A percentile compares a stretch with the other conserved stretches of the same genome.
These are phyloP conservation scores for Elongisporangium anandrum DNA, from an alignment of 352 stramenopile genomes.

Conservation along the genomic window DNA sequence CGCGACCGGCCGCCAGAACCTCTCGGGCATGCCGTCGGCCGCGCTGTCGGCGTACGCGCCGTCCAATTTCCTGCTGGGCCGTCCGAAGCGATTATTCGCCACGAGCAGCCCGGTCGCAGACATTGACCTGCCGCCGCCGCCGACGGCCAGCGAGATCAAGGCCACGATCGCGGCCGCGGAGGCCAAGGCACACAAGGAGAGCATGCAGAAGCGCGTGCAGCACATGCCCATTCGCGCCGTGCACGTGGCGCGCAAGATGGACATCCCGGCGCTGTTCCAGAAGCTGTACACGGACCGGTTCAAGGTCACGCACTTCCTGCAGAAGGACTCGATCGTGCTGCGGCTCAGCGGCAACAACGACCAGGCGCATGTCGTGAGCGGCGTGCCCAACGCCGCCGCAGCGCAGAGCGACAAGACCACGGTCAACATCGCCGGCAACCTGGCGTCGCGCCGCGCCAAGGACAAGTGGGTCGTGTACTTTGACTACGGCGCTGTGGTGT, in stretches of 20 bases:
- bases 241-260: slow-evolving; percentile 82
- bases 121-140: slow-evolving; percentile 44
- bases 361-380: slow-evolving; percentile 32
- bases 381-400: slow-evolving; percentile 2
- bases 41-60: slow-evolving; percentile 5
- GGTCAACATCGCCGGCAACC: slow-evolving; percentile 44
- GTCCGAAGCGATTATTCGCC: slow-evolving; percentile 8
- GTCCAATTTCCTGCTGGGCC: slow-evolving; percentile 12
- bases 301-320: slow-evolving; percentile 76
- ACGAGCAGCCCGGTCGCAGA: slow-evolving; percentile 11
- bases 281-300: slow-evolving; percentile 84
- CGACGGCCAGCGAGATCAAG: slow-evolving; percentile 58
- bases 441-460: slow-evolving; percentile 70
- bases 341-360: slow-evolving; percentile 38
- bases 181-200: slow-evolving; percentile 32
- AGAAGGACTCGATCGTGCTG: slow-evolving; percentile 81
- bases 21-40: slow-evolving; percentile 6
- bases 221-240: slow-evolving; percentile 83
- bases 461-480: slow-evolving; percentile 93
- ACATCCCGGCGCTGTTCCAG: slow-evolving; percentile 82
- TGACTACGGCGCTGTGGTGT: slow-evolving; percentile 90
- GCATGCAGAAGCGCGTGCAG: slow-evolving; percentile 47
- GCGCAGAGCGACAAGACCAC: slow-evolving; percentile 30
- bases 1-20: slow-evolving; percentile 9
- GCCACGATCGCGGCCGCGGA: slow-evolving; percentile 66